Evolutionary conservation across 768 basidiomycete species (phyloP).

Genomic region (Termitomyces sp.): DNA sequence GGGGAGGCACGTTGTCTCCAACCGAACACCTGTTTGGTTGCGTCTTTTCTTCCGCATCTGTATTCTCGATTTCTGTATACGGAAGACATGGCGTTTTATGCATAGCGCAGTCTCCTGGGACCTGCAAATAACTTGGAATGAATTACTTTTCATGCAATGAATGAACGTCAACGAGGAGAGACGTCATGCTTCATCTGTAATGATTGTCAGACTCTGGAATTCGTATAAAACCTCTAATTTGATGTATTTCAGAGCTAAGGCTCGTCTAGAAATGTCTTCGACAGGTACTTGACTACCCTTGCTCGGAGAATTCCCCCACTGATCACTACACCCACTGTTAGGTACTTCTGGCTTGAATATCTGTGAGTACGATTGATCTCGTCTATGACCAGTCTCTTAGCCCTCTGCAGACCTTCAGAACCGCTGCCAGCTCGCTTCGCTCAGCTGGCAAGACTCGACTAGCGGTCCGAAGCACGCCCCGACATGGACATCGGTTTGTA

Average conservation of each 20-base stretch:
- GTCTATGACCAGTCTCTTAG: conserved; percentile 2
- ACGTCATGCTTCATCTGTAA: conserved; percentile 5
- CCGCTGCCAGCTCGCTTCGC: conserved; percentile 29
- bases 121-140: conserved; percentile 7
- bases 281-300: conserved; percentile 12
- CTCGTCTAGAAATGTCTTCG: conserved; percentile 13
- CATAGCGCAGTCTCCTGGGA: conserved; percentile 3
- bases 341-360: conserved; percentile 32
- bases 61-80: neutral
- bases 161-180: conserved; percentile 12
- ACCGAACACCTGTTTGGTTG: neutral
- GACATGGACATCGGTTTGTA: conserved; percentile 53
- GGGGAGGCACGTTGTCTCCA: conserved; percentile 3
- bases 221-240: conserved; percentile 11
- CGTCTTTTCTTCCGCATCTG: neutral
- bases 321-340: conserved; percentile 1
- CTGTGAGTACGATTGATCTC: conserved; percentile 19
- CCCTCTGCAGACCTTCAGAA: conserved; percentile 45
- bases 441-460: conserved; percentile 50
- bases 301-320: neutral
- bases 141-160: conserved; percentile 15
- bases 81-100: neutral
- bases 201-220: neutral
- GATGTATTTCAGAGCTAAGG: conserved; percentile 1
- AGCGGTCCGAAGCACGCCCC: conserved; percentile 39